Evolutionary conservation across 2,329 filamentous ascomycete genomes (phyloP).

Genomic region (Aspergillus viridinutans): DNA sequence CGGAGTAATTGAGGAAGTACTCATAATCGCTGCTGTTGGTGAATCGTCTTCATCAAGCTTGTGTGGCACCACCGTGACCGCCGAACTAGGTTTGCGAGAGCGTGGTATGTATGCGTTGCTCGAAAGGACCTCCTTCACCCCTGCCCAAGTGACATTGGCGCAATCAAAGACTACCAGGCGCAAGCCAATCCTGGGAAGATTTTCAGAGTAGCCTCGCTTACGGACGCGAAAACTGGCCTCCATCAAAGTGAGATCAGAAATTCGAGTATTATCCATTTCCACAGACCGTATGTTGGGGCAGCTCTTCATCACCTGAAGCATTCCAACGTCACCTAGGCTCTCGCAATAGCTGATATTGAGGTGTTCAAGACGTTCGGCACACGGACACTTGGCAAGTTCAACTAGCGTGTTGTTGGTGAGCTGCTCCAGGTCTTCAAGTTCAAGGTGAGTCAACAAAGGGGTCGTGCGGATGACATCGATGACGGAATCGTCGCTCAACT

Average conservation of each 20-base stretch:
- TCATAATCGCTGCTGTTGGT: conserved; percentile 8
- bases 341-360: conserved; percentile 90
- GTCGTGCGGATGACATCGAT: conserved; percentile 69
- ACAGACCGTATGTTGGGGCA: conserved; percentile 67
- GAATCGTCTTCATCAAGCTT: conserved; percentile 16
- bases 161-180: conserved; percentile 86
- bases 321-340: conserved; percentile 72
- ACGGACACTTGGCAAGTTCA: conserved; percentile 71
- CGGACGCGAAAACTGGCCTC: conserved; percentile 81
- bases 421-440: conserved; percentile 77
- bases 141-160: conserved; percentile 86
- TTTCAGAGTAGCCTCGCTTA: conserved; percentile 53
- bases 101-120: conserved; percentile 73
- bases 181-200: conserved; percentile 58
- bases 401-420: conserved; percentile 73
- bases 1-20: conserved; percentile 24
- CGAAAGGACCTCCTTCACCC: conserved; percentile 78
- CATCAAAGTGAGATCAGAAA: conserved; percentile 78
- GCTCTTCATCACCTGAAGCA: conserved; percentile 74
- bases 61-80: conserved; percentile 32
- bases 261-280: conserved; percentile 89
- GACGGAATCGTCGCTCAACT: conserved; percentile 69
- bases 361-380: conserved; percentile 67
- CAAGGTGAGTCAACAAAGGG: conserved; percentile 75
- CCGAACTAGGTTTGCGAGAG: conserved; percentile 33